Evolutionary conservation across 345 rosid genomes (phyloP).

Genomic region (Brassica rapa): DNA sequence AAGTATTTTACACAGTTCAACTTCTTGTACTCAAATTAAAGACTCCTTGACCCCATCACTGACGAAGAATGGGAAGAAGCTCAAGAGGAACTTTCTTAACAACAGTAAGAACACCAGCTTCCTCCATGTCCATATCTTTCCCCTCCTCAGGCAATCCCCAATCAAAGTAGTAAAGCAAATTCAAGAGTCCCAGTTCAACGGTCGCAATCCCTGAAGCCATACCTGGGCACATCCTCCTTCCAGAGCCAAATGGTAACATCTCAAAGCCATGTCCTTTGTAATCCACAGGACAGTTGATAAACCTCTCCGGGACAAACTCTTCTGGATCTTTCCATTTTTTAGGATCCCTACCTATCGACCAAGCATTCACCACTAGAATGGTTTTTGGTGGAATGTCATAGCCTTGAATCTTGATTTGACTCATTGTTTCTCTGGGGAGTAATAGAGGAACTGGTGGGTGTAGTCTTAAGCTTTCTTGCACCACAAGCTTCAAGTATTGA

Average conservation of each 20-base stretch:
- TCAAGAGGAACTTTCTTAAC: conserved; percentile 29
- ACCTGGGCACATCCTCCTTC: conserved; percentile 56
- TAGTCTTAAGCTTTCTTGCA: conserved; percentile 40
- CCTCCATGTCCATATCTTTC: conserved; percentile 20
- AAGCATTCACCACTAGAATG: conserved; percentile 5
- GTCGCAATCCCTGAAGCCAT: conserved; percentile 42
- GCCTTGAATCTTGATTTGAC: conserved; percentile 33
- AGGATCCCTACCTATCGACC: conserved; percentile 44
- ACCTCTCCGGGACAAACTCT: conserved; percentile 53
- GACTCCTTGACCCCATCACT: not conserved
- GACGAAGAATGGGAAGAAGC: conserved; percentile 23
- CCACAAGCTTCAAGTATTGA: conserved; percentile 51
- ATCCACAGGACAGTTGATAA: conserved; percentile 41
- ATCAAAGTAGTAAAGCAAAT: conserved; percentile 53
- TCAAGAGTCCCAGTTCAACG: conserved; percentile 51
- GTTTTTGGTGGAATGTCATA: conserved; percentile 17
- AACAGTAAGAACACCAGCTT: conserved; percentile 9
- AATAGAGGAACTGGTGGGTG: conserved; percentile 53
- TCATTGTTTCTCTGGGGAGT: conserved; percentile 55
- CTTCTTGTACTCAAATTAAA: not conserved
- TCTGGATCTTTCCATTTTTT: conserved; percentile 47
- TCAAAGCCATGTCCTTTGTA: conserved; percentile 51
- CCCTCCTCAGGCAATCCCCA: conserved; percentile 12
- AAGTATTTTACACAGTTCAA: not conserved
- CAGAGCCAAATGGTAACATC: conserved; percentile 62